These are phyloP conservation scores for Alisma plantagoaquatica DNA, from an alignment of 106 monocot species.

Conservation along the genomic window DNA sequence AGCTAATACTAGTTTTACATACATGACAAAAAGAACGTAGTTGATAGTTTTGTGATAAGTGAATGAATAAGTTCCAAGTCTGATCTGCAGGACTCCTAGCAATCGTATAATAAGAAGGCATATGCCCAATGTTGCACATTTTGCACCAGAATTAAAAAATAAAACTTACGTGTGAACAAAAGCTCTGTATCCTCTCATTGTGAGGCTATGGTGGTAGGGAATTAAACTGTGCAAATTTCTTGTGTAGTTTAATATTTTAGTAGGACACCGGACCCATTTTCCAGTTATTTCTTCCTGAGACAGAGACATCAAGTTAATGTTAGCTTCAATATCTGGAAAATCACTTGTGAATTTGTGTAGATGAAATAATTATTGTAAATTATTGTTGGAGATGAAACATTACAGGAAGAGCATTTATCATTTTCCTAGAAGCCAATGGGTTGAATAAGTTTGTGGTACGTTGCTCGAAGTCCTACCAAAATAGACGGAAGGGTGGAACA, in stretches of 20 bases:
- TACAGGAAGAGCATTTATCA: conserved; percentile 32
- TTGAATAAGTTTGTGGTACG: conserved; percentile 12
- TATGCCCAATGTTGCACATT: no score
- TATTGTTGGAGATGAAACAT: background rate
- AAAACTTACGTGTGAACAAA: conserved; percentile 25
- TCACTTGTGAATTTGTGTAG: no score
- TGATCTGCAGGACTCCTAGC: no score
- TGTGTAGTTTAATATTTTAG: conserved; percentile 7
- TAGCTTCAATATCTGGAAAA: no score
- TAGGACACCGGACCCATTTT: conserved; percentile 19
- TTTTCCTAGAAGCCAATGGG: conserved; percentile 12
- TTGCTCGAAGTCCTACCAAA: conserved; percentile 27
- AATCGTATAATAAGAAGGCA: no score
- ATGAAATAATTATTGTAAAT: no score
- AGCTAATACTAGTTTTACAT: no score
- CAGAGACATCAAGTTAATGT: no score
- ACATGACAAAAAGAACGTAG: no score
- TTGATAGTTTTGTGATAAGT: no score
- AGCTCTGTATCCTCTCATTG: conserved; percentile 27
- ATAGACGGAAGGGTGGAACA: background rate
- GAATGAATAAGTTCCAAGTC: no score
- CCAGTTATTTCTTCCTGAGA: conserved; percentile 26
- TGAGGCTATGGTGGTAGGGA: conserved; percentile 24
- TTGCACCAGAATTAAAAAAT: background rate
- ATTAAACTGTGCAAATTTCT: conserved; percentile 17